A percentile compares a stretch with the other conserved stretches of the same genome.
These are phyloP conservation scores for Penicillium alfredii DNA, from an alignment of 495 filamentous ascomycete species.

Conservation along the genomic window DNA sequence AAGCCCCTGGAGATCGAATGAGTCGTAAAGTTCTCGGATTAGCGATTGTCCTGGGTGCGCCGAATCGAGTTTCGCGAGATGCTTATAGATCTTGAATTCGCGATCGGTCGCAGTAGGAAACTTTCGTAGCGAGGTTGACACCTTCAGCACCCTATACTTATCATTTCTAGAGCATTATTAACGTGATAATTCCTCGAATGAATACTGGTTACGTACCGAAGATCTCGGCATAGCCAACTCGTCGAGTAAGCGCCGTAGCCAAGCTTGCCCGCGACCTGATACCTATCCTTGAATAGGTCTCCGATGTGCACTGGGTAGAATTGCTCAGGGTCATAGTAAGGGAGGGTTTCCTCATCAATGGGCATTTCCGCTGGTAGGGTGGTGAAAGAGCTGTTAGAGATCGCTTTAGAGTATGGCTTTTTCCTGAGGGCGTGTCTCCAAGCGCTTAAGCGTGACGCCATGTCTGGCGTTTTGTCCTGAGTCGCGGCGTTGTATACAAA, in stretches of 20 bases:
- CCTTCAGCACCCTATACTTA: slow-evolving; percentile 16
- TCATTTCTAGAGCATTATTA: slow-evolving; percentile 11
- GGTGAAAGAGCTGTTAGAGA: not conserved
- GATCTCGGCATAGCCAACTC: slow-evolving; percentile 45
- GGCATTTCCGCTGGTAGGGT: not conserved
- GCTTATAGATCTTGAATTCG: slow-evolving; percentile 36
- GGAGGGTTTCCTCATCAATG: slow-evolving; percentile 32
- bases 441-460: not conserved
- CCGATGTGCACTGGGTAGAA: slow-evolving; percentile 45
- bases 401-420: not conserved
- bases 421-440: not conserved
- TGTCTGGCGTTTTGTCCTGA: not conserved
- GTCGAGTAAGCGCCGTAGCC: slow-evolving; percentile 47
- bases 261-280: slow-evolving; percentile 44
- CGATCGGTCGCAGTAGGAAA: slow-evolving; percentile 21
- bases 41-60: slow-evolving; percentile 30
- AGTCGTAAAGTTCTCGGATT: slow-evolving; percentile 36
- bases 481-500: no score
- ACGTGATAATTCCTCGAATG: not conserved
- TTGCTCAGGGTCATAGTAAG: slow-evolving; percentile 30
- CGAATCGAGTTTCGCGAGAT: slow-evolving; percentile 23
- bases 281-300: slow-evolving; percentile 36
- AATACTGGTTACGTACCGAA: slow-evolving; percentile 27
- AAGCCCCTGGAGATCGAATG: slow-evolving; percentile 31
- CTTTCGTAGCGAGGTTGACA: slow-evolving; percentile 17